Evolutionary conservation across 257 asterid genomes (phyloP).

Genomic region (Solanum pimpinellifolium): DNA sequence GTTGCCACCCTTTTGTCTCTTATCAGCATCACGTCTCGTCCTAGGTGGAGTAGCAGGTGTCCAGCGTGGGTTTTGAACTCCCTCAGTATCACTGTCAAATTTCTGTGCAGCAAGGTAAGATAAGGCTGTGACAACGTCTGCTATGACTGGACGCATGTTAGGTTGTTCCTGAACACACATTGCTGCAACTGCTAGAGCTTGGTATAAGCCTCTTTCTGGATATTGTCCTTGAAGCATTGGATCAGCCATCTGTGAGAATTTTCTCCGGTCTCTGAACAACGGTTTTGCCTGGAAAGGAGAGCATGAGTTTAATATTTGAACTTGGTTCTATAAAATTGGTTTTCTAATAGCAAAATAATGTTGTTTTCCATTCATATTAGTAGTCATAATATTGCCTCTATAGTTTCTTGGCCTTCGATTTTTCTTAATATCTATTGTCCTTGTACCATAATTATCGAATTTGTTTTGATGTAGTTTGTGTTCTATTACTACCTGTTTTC

Average conservation of each 20-base stretch:
- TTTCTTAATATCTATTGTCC: background rate
- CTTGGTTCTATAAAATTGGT: background rate
- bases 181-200: constrained; percentile 83
- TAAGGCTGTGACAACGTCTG: constrained; percentile 86
- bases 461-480: background rate
- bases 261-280: constrained; percentile 65
- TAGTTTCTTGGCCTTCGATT: background rate
- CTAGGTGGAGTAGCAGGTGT: constrained; percentile 47
- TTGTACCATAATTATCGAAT: background rate
- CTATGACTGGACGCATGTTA: constrained; percentile 58
- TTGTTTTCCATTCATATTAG: background rate
- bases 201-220: constrained; percentile 67
- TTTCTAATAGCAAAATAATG: background rate
- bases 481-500: background rate
- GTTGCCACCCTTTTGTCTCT: constrained; percentile 8
- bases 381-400: background rate
- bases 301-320: background rate
- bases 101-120: constrained; percentile 67
- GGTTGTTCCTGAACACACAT: constrained; percentile 94
- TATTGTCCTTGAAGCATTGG: constrained; percentile 78
- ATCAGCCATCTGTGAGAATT: constrained; percentile 65
- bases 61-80: constrained; percentile 29
- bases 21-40: constrained; percentile 23
- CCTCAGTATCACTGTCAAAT: constrained; percentile 24
- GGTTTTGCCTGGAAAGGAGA: constrained; percentile 66